Evolutionary conservation across 2,329 filamentous ascomycete species (phyloP), one percentile per base, ranked within the genome.

Genomic region (Bimuria novae-zelandiae): DNA sequence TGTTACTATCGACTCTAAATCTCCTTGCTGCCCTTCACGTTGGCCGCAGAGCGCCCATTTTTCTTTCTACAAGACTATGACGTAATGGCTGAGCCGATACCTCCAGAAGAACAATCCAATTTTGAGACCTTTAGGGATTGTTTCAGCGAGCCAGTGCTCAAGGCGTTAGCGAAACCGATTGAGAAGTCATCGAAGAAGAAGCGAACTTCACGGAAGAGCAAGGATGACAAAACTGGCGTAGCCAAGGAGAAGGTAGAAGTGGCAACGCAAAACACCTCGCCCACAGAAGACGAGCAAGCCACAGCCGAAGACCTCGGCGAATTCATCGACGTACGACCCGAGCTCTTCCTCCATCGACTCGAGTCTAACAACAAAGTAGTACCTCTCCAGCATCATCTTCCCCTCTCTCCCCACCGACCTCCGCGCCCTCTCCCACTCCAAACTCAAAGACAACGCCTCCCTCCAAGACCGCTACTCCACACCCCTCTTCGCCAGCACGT

Each of bases 71-170:
- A 25, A 27, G 32, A 6, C n/a, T n/a, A 45, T 54, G 52, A 50
- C 52, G 42, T 21, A 40, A 73, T 73, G 70, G 62, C 62, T 54
- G 62, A 69, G 23, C 21, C 44, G 2, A 71, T 76, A 19, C 51
- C 65, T 21, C 69, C 67, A 14, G 68, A 77, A 51, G 74, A 77
- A 45, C 63, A 74, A 48, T 60, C 67, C 33, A 90, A 90, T 63
- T 88, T 84, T 69, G 82, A 85, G 47, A 77, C 85, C 41, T 92
- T 94, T 72, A 81, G 88, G 49, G 90, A 94, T 64, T 89, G 84
- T 66, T 77, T 94, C 55, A 89, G 89, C 7, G 83, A 84, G 14
- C 80, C 84, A 0, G 78, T 94, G 11, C 82, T 93, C 47, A 83
- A 84, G 44, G 84, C 81, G 54, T 81, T 86, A 11, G 74, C 81